These are phyloP conservation scores for Lepidium campestre DNA, from an alignment of 441 rosid species.

Conservation along the genomic window DNA sequence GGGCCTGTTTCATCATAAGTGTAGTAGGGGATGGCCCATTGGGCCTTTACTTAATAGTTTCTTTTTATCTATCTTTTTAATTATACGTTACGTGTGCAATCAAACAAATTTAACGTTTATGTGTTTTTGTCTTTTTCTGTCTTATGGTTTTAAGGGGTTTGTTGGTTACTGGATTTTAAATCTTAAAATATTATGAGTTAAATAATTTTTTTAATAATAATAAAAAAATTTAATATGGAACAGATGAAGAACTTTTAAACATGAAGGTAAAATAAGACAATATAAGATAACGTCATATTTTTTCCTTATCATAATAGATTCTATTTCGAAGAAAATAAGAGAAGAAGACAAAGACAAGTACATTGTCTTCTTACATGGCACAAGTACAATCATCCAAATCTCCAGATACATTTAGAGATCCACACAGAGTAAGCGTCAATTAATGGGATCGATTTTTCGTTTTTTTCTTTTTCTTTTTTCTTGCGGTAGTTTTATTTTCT, in stretches of 20 bases:
- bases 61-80: neutral
- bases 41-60: slow-evolving; percentile 6
- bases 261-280: neutral
- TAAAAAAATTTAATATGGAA: too few species aligned
- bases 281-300: neutral
- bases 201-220: too few species aligned
- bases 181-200: neutral
- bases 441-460: neutral
- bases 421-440: neutral
- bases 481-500: neutral
- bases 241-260: too few species aligned
- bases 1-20: slow-evolving; percentile 13
- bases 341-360: slow-evolving; percentile 11
- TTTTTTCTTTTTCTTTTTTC: neutral
- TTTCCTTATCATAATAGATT: slow-evolving; percentile 10
- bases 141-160: neutral
- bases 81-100: slow-evolving; percentile 2
- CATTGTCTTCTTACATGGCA: slow-evolving; percentile 23
- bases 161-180: neutral
- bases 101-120: slow-evolving; percentile 14
- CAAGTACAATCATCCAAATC: slow-evolving; percentile 25
- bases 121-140: slow-evolving; percentile 10
- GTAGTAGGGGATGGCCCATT: slow-evolving; percentile 19
- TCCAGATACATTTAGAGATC: slow-evolving; percentile 3
- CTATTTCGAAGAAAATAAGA: neutral